These are phyloP conservation scores for Eucalyptus melliodora DNA, from an alignment of 345 rosid genomes.

Conservation along the genomic window DNA sequence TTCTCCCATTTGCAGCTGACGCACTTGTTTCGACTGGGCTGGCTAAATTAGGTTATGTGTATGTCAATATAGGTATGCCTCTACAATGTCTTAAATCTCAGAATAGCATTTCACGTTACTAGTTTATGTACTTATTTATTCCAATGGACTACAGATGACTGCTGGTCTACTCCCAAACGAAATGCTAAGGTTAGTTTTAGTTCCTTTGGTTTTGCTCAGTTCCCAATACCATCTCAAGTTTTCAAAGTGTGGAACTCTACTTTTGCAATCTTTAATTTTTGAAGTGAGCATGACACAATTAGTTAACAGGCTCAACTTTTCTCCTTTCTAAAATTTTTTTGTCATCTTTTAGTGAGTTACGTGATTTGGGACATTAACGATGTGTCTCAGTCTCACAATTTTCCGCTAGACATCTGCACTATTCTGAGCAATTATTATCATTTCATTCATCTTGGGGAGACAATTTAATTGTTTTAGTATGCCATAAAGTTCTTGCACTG, in stretches of 20 bases:
- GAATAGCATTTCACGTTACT: neutral
- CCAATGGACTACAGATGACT: slow-evolving; percentile 63
- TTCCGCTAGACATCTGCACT: neutral
- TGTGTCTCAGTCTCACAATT: neutral
- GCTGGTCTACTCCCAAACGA: slow-evolving; percentile 65
- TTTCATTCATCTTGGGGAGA: neutral
- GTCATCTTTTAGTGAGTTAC: neutral
- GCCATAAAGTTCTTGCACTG: neutral
- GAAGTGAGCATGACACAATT: neutral
- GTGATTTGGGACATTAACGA: neutral
- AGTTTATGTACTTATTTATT: slow-evolving; percentile 2
- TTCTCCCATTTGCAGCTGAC: slow-evolving; percentile 44
- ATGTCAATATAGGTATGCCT: slow-evolving; percentile 75
- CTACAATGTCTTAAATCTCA: neutral
- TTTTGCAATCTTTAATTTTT: neutral
- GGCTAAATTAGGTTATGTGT: slow-evolving; percentile 77
- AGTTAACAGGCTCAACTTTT: neutral
- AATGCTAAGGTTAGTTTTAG: slow-evolving; percentile 39
- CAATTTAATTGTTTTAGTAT: neutral
- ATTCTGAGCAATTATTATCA: neutral
- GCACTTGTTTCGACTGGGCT: slow-evolving; percentile 86
- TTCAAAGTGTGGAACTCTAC: neutral
- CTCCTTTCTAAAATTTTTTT: neutral
- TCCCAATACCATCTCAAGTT: neutral
- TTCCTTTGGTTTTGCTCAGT: neutral